Evolutionary conservation across 2,329 filamentous ascomycete species (phyloP).

Genomic region (Fusarium torulosum): DNA sequence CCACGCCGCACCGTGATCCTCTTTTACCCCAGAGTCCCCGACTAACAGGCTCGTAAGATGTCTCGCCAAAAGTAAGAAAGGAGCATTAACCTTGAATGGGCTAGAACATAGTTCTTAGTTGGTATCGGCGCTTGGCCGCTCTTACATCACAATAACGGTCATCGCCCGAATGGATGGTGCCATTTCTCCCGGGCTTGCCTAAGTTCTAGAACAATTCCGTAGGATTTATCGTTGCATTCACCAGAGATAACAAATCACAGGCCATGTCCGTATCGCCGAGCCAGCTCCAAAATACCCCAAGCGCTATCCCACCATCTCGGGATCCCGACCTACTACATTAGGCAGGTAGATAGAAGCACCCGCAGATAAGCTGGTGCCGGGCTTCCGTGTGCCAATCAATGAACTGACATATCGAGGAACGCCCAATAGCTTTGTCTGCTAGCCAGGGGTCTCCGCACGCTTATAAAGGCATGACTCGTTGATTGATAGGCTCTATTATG

Average conservation of each 20-base stretch:
- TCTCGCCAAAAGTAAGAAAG: neutral
- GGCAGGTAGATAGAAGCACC: slow-evolving; percentile 5
- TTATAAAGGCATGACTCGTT: neutral
- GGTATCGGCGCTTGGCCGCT: neutral
- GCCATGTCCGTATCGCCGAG: neutral
- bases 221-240: neutral
- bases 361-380: slow-evolving; percentile 32
- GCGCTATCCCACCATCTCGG: neutral
- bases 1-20: neutral
- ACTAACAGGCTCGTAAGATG: slow-evolving; percentile 3
- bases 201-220: slow-evolving; percentile 33
- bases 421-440: neutral
- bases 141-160: neutral
- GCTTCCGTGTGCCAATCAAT: slow-evolving; percentile 16
- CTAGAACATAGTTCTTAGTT: neutral
- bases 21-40: slow-evolving; percentile 17
- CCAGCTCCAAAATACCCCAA: neutral
- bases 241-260: neutral
- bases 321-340: slow-evolving; percentile 10
- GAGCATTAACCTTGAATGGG: neutral
- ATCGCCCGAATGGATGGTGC: neutral
- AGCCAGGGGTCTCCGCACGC: slow-evolving; percentile 4
- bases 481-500: neutral
- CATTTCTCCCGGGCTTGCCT: neutral
- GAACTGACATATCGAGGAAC: slow-evolving; percentile 3